A percentile compares a stretch with the other conserved stretches of the same genome.
These are phyloP conservation scores for Chaetothyriales sp. DNA, from an alignment of 2,329 filamentous ascomycete species.

Conservation along the genomic window DNA sequence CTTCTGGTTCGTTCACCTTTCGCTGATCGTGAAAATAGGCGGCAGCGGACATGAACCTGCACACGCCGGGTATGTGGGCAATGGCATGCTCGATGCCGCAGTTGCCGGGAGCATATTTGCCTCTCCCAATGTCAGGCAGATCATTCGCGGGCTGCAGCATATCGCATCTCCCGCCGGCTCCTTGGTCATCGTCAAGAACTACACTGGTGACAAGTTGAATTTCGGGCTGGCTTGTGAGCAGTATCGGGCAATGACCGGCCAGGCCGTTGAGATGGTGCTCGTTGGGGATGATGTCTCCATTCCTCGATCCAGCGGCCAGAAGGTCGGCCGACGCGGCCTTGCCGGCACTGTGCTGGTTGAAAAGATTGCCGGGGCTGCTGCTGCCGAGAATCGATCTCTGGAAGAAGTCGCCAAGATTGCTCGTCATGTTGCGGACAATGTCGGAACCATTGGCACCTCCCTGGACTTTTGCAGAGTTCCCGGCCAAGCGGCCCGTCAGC, in stretches of 20 bases:
- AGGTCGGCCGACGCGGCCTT: too few relatives aligned
- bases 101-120: slow-evolving; percentile 79
- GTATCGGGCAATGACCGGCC: slow-evolving; percentile 48
- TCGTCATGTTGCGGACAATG: too few relatives aligned
- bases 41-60: slow-evolving; percentile 86
- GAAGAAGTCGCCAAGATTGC: too few relatives aligned
- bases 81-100: slow-evolving; percentile 63
- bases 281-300: slow-evolving; percentile 24
- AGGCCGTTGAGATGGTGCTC: slow-evolving; percentile 42
- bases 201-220: slow-evolving; percentile 75
- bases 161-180: slow-evolving; percentile 59
- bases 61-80: slow-evolving; percentile 73
- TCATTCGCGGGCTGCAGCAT: slow-evolving; percentile 57
- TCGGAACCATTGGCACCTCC: too few relatives aligned
- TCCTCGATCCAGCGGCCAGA: too few relatives aligned
- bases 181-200: slow-evolving; percentile 83
- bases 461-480: slow-evolving; percentile 22
- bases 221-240: slow-evolving; percentile 88
- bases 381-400: too few relatives aligned
- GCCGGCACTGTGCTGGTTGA: too few relatives aligned
- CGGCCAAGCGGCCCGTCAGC: slow-evolving; percentile 24
- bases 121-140: slow-evolving; percentile 66
- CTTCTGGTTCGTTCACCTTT: too few relatives aligned
- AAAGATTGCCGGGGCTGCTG: too few relatives aligned
- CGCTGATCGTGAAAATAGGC: slow-evolving; percentile 29